Evolutionary conservation across 2,329 filamentous ascomycete species (phyloP).

Genomic region (Fusarium dimerum): DNA sequence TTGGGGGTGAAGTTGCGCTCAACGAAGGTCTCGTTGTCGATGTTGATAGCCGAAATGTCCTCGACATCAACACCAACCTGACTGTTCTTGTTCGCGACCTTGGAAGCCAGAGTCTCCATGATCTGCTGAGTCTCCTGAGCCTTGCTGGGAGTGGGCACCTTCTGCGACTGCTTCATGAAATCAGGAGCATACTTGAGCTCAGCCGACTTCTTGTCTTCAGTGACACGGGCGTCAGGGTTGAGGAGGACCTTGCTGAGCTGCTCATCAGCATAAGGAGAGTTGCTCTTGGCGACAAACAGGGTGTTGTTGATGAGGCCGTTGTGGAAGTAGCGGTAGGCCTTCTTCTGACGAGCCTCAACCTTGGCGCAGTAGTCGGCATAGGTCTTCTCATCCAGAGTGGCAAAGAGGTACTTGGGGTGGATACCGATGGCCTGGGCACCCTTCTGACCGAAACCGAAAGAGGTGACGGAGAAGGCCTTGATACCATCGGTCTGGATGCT

Average conservation of each 20-base stretch:
- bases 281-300: conserved; percentile 92
- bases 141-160: conserved; percentile 50
- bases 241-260: conserved; percentile 87
- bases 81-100: conserved; percentile 58
- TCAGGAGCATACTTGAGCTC: conserved; percentile 72
- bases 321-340: conserved; percentile 98
- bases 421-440: conserved; percentile 96
- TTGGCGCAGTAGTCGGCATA: conserved; percentile 83
- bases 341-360: conserved; percentile 94
- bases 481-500: conserved; percentile 96
- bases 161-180: conserved; percentile 66
- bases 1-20: conserved; percentile 88
- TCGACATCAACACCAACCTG: conserved; percentile 95
- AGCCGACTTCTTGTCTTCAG: conserved; percentile 81
- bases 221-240: conserved; percentile 88
- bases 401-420: conserved; percentile 93
- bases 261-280: conserved; percentile 85
- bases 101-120: conserved; percentile 74
- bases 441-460: conserved; percentile 99
- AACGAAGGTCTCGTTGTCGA: conserved; percentile 91
- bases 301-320: conserved; percentile 98
- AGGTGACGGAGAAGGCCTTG: conserved; percentile 98
- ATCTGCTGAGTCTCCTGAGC: conserved; percentile 69
- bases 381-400: conserved; percentile 83
- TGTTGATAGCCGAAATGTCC: conserved; percentile 82